Percentiles rank a stretch among this genome's conserved stretches.
These are phyloP conservation scores for Catharanthus roseus DNA, from an alignment of 257 asterid species.

Conservation along the genomic window DNA sequence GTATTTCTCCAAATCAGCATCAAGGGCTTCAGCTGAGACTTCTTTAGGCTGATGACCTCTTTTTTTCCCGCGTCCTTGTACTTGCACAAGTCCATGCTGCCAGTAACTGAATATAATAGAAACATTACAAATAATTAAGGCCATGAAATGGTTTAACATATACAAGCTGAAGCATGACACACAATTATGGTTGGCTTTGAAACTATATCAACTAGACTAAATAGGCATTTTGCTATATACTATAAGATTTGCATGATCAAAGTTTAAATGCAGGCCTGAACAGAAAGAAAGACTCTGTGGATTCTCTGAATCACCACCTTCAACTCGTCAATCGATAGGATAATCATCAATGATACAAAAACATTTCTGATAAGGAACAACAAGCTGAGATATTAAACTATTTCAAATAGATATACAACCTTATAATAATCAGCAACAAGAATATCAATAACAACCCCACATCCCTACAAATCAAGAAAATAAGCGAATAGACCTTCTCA, in stretches of 20 bases:
- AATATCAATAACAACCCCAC: background rate
- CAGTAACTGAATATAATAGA: background rate
- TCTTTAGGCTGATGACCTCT: constrained; percentile 33
- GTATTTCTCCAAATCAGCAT: constrained; percentile 74
- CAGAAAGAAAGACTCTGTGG: background rate
- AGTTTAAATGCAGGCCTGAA: background rate
- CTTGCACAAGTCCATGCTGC: constrained; percentile 30
- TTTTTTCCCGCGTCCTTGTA: constrained; percentile 26
- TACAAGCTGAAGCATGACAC: background rate
- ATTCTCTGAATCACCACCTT: background rate
- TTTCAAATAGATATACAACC: background rate
- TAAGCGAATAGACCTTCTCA: too few species aligned
- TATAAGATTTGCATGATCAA: too few species aligned
- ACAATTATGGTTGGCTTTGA: background rate
- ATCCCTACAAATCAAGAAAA: too few species aligned
- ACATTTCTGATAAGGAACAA: background rate
- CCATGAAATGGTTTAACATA: background rate
- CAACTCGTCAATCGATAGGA: too few species aligned
- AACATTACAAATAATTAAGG: background rate
- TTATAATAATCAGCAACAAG: background rate
- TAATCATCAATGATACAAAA: background rate
- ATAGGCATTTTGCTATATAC: too few species aligned
- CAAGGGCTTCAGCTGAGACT: constrained; percentile 68
- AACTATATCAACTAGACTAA: too few species aligned
- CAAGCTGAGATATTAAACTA: background rate